Evolutionary conservation across 164 flowering plant genomes (phyloP).

Genomic region (Liquidambar formosana): DNA sequence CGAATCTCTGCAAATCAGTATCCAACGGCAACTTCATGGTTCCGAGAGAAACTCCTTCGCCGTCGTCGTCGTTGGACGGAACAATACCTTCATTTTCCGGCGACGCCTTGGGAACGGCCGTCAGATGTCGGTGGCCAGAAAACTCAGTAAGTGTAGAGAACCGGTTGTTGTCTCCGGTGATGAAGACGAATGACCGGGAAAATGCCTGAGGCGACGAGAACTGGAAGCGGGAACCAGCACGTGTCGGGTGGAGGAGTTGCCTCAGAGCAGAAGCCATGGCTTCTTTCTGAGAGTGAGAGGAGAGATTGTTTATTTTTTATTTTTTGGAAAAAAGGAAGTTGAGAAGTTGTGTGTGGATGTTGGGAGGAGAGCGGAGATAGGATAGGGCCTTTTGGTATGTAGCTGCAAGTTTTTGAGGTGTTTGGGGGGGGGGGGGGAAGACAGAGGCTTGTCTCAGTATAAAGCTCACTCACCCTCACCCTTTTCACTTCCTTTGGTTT

Average conservation of each 20-base stretch:
- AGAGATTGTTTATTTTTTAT: no score
- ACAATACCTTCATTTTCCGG: slow-evolving; percentile 23
- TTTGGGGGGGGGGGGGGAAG: no score
- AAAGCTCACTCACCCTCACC: no score
- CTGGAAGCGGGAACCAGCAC: slow-evolving; percentile 10
- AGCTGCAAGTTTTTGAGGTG: no score
- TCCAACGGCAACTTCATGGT: slow-evolving; percentile 71
- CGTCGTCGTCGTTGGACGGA: slow-evolving; percentile 32
- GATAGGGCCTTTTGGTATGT: no score
- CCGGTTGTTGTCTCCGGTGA: not conserved
- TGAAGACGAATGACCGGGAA: slow-evolving; percentile 3
- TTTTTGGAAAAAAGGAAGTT: no score
- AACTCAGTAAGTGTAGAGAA: not conserved
- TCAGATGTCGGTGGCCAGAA: slow-evolving; percentile 18
- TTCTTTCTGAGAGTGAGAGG: not conserved
- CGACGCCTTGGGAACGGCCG: slow-evolving; percentile 30
- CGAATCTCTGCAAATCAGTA: slow-evolving; percentile 63
- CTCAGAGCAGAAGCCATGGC: slow-evolving; percentile 27
- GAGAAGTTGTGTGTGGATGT: no score
- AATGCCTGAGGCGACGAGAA: slow-evolving; percentile 1
- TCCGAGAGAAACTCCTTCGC: slow-evolving; percentile 74
- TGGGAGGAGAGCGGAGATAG: no score
- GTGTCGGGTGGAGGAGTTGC: slow-evolving; percentile 14
- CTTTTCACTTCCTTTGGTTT: no score
- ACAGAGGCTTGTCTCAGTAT: no score